phyloP scores from a whole-genome alignment of 805 yeast genomes.

The Danielozyma ontarioensis region DNA sequence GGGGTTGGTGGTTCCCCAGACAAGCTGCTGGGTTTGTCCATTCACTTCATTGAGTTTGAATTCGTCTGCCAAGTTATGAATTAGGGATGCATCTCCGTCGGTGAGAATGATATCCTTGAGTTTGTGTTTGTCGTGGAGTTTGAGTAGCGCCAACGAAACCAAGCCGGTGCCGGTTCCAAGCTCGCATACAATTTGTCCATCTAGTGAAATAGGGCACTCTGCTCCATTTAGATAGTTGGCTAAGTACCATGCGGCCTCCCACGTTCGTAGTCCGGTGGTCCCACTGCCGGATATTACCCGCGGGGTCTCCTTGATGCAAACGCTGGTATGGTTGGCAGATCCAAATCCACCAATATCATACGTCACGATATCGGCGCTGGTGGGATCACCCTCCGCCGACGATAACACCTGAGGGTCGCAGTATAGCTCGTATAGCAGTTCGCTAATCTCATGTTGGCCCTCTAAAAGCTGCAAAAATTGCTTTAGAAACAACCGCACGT shows the following conservation, averaged over 20 bases:
- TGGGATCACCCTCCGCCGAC: slow-evolving; percentile 27
- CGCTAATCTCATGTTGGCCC: slow-evolving; percentile 20
- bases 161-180: slow-evolving; percentile 91
- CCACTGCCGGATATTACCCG: slow-evolving; percentile 65
- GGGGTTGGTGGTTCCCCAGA: slow-evolving; percentile 51
- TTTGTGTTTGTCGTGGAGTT: slow-evolving; percentile 12
- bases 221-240: slow-evolving; percentile 41
- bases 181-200: slow-evolving; percentile 48
- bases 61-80: slow-evolving; percentile 43
- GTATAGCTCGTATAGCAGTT: slow-evolving; percentile 40
- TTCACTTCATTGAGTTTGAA: slow-evolving; percentile 38
- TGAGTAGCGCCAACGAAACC: slow-evolving; percentile 48
- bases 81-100: slow-evolving; percentile 60
- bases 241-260: slow-evolving; percentile 85
- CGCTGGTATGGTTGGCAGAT: slow-evolving; percentile 6
- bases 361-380: slow-evolving; percentile 32
- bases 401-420: slow-evolving; percentile 27
- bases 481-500: slow-evolving; percentile 44
- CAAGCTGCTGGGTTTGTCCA: slow-evolving; percentile 24
- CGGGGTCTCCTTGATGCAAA: slow-evolving; percentile 53
- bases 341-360: slow-evolving; percentile 24
- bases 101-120: slow-evolving; percentile 42
- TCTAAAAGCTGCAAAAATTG: slow-evolving; percentile 34
- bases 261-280: slow-evolving; percentile 84
- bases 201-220: slow-evolving; percentile 1